phyloP scores from a whole-genome alignment of 2,329 filamentous ascomycete species.

The Paraphaeosphaeria sporulosa region DNA sequence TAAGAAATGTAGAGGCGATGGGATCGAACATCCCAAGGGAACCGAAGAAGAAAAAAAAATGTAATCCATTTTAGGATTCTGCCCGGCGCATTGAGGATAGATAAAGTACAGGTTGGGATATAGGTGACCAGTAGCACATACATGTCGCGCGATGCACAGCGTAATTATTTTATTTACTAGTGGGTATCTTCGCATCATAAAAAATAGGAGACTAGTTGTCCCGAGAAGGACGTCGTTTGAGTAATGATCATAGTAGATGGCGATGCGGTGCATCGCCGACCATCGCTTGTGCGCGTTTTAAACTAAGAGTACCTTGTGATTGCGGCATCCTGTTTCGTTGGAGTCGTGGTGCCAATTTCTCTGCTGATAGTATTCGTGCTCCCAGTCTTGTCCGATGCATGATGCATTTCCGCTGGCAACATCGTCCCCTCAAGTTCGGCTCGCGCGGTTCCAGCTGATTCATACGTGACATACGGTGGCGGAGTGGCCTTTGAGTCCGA shows the following conservation, averaged over 20 bases:
- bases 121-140: background rate
- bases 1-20: no score
- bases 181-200: background rate
- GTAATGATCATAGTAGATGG: no score
- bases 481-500: slow-evolving; percentile 7
- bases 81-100: background rate
- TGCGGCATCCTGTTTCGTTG: background rate
- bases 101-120: background rate
- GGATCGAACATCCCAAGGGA: no score
- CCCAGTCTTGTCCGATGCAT: background rate
- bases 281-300: background rate
- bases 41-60: background rate
- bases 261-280: background rate
- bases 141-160: background rate
- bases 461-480: slow-evolving; percentile 7
- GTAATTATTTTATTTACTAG: background rate
- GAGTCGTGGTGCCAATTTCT: background rate
- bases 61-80: background rate
- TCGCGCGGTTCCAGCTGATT: slow-evolving; percentile 6
- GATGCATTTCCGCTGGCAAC: slow-evolving; percentile 6
- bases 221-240: background rate
- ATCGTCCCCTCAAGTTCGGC: slow-evolving; percentile 7
- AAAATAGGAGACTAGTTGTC: background rate
- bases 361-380: background rate
- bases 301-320: background rate